phyloP scores from a whole-genome alignment of 208 protist species.

The Jaenimonas drosophilae region DNA sequence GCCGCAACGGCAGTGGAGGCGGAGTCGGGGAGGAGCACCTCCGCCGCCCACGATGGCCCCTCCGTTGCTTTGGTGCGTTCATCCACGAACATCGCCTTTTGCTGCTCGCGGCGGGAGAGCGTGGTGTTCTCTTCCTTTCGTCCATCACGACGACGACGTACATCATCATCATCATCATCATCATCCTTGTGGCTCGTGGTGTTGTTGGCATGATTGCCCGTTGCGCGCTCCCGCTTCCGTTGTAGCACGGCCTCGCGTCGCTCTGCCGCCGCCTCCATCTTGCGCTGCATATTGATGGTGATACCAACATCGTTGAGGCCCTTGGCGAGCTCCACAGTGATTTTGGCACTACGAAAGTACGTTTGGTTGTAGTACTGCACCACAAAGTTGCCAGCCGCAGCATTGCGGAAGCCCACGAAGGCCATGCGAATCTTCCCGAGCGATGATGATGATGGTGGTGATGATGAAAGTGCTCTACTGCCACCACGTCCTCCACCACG shows the following conservation, averaged over 20 bases:
- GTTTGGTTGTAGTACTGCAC: conserved; percentile 88
- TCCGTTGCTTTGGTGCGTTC: conserved; percentile 39
- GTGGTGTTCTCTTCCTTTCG: background rate
- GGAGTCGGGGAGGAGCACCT: conserved; percentile 47
- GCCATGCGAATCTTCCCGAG: conserved; percentile 85
- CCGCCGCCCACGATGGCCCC: conserved; percentile 59
- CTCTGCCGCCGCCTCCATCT: conserved; percentile 12
- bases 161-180: conserved; percentile 5
- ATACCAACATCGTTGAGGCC: conserved; percentile 46
- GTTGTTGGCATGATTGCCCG: background rate
- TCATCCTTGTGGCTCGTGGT: background rate
- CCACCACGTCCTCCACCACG: background rate
- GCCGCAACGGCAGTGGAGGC: too few relatives aligned
- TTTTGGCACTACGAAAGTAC: conserved; percentile 91
- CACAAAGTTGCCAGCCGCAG: conserved; percentile 79
- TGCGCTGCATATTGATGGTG: conserved; percentile 57
- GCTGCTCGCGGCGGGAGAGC: conserved; percentile 7
- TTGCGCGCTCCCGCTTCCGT: background rate
- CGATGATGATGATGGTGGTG: background rate
- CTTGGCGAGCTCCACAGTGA: conserved; percentile 81
- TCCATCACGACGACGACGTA: background rate
- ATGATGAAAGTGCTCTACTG: background rate
- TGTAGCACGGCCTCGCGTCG: conserved; percentile 4
- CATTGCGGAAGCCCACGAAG: conserved; percentile 93
- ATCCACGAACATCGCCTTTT: conserved; percentile 54